phyloP scores from a whole-genome alignment of 2,329 filamentous ascomycete species.

The Coniochaeta ligniaria region DNA sequence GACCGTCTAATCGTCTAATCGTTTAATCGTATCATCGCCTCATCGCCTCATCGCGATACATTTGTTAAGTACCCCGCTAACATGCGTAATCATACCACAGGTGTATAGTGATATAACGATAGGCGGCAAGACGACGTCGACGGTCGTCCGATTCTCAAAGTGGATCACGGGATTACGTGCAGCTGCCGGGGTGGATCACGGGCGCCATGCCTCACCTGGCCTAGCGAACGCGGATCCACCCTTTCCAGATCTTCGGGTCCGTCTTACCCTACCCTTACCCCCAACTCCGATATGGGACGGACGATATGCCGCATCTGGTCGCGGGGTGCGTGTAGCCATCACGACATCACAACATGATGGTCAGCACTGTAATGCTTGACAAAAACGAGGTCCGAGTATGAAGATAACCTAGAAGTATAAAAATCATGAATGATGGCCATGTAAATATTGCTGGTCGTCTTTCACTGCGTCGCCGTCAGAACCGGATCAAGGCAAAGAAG shows the following conservation, averaged over 20 bases:
- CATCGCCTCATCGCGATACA: no score
- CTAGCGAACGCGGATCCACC: not conserved
- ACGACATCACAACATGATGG: not conserved
- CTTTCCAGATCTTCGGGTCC: not conserved
- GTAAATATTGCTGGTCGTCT: no score
- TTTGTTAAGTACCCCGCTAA: no score
- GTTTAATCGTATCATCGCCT: no score
- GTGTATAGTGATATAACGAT: not conserved
- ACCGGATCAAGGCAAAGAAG: no score
- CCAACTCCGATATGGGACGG: not conserved
- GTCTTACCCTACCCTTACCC: not conserved
- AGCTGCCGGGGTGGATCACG: not conserved
- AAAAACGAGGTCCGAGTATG: not conserved
- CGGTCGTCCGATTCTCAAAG: not conserved
- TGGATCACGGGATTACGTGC: not conserved
- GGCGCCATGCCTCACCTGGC: not conserved
- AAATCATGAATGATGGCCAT: no score
- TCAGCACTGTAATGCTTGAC: not conserved
- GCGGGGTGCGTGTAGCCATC: not conserved
- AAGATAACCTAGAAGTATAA: no score
- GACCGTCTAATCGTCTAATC: no score
- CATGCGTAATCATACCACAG: no score
- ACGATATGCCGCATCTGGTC: not conserved
- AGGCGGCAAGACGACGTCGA: not conserved
- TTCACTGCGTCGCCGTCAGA: no score